Evolutionary conservation across 1,139 yeast species (phyloP), one percentile per base, ranked within the genome.

Genomic region (Candida neerlandica): DNA sequence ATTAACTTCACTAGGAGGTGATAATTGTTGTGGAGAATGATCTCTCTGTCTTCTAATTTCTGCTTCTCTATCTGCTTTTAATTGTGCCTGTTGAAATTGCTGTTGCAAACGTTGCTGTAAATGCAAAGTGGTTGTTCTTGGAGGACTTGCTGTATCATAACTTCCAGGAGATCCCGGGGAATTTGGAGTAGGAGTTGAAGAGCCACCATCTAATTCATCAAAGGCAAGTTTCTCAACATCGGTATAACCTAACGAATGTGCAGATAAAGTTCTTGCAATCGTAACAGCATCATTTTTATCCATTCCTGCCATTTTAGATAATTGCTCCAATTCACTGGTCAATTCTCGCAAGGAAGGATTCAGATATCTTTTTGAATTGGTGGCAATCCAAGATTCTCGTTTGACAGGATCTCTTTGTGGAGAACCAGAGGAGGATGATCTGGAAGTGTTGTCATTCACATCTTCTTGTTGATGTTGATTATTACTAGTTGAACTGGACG

Each of bases 231-330:
- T 71, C 58, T 80, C 85, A 4, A 77, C 76, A 47, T 77, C 80
- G 2, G 84, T 78, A 49, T 80, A 78, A 2, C 86, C 86, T 39
- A 82, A 67, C 0, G 87, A 78, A 1, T 82, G 75, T 1, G 85
- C 77, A 0, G 87, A 82, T 49, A 87, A 71, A 0, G 91, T 83
- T 59, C 92, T 73, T 0, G 94, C 94, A 45, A 87, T 69, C 0
- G 92, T 83, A 2, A 85, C 84, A 0, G 94, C 90, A 66, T 87
- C 92, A 23, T 82, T 77, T 12, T 88, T 83, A 47, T 84, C 86
- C 68, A 87, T 70, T 0, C 95, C 94, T 0, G 92, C 92, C 63
- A 82, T 70, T 55, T 81, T 82, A 0, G 90, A 81, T 41, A 87
- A 68, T 47, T 75, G 81, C 56, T 86, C 87, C 47, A 87, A 68